These are phyloP conservation scores for Hypoxylon trugodes DNA, from an alignment of 495 filamentous ascomycete species.

Conservation along the genomic window DNA sequence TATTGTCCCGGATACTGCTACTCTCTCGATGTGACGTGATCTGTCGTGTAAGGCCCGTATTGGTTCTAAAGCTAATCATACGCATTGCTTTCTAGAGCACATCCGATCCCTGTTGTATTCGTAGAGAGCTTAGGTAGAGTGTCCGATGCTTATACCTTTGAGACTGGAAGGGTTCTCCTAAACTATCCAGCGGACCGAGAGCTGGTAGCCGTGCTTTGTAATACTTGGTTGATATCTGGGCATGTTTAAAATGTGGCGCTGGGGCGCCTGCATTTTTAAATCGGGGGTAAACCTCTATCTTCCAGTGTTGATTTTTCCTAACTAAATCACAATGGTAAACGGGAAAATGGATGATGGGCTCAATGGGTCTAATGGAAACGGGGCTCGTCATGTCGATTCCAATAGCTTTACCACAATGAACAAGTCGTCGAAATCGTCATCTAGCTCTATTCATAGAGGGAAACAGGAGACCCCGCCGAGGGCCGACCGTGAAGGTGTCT, in stretches of 20 bases:
- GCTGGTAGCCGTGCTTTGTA: conserved; percentile 2
- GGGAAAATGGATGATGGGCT: conserved; percentile 13
- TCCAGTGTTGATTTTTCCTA: not conserved
- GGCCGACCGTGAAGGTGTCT: conserved; percentile 51
- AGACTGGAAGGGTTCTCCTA: not conserved
- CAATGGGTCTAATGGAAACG: conserved; percentile 20
- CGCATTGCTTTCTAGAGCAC: conserved; percentile 2
- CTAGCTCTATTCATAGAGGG: conserved; percentile 23
- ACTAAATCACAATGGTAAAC: conserved; percentile 20
- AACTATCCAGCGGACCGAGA: not conserved
- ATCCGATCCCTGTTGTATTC: not conserved
- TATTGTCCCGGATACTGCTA: not conserved
- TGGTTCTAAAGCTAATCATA: not conserved
- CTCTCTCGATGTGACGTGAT: not conserved
- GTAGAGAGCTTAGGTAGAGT: not conserved
- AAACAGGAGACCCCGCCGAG: conserved; percentile 37
- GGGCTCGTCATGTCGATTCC: conserved; percentile 9
- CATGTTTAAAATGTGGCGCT: conserved; percentile 11
- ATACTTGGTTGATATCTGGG: not conserved
- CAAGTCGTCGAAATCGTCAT: conserved; percentile 5
- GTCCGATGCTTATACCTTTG: not conserved
- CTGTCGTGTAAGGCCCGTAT: conserved; percentile 23
- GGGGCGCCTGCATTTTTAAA: not conserved
- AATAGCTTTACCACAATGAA: conserved; percentile 17
- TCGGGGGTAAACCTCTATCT: not conserved